Base-by-base conservation (phyloP, 768 basidiomycete genomes). In the Mycena rebaudengoi region DNA sequence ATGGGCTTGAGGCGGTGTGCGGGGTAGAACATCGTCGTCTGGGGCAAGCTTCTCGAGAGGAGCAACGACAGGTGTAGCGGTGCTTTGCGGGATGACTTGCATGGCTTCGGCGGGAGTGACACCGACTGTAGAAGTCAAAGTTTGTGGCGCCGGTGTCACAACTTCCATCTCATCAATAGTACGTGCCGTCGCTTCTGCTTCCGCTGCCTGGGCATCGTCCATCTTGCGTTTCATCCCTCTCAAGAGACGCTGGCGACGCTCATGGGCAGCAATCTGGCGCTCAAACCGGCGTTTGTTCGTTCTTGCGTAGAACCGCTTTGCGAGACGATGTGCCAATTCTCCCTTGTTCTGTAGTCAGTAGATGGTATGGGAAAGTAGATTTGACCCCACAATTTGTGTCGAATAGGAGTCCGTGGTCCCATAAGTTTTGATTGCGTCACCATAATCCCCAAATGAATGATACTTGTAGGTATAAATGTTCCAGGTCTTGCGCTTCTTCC, bases 311-410 rank as follows among this genome's bases (percentile, higher is more conserved):
- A 75, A 75, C 0, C 52, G 48, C 60, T 83, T 82, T 20, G 74
- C 67, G 0, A 49, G 53, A 0, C 63, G 62, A 56, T 82, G 82
- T 58, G 79, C 70, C 0, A 72, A 70, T 53, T 83, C 79, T 1
- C 78, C 75, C 80, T 82, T 40, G 13, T 43, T 14, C 29, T 23
- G 20, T 41, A 6, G 35, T 66, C 21, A 50, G 39, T 20, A 37
- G 56, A 32, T 32, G 33, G n/a, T 12, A 32, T n/a, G n/a, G 26
- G 11, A 46, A 59, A 60, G 54, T 14, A 54, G 26, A 30, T 57
- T 23, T 4, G 26, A 37, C 43, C 64, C 16, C 52, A 69, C 64
- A 7, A 67, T 48, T 46, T 78, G 73, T 1, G 78, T 79, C 0
- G 74, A 68, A 59, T 62, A 70, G n/a, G 56, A 63, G 37, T 73